Evolutionary conservation across 163 green algal species (phyloP).

Genomic region (Scenedesmus sp.): DNA sequence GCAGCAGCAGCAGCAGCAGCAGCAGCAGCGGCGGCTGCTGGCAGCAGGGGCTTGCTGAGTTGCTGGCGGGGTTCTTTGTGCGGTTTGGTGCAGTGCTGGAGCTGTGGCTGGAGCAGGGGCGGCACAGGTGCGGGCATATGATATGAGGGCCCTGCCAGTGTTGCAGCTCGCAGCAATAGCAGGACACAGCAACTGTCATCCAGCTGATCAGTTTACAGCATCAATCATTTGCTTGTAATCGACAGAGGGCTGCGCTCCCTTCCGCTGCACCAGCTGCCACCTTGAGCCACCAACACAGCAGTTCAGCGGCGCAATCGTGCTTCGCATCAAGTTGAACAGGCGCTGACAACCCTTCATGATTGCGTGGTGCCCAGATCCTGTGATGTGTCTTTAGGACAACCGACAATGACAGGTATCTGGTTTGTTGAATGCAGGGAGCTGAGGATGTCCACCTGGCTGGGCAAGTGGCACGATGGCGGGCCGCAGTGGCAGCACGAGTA

Average conservation of each 20-base stretch:
- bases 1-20: background rate
- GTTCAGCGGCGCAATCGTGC: too few species aligned
- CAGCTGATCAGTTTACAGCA: background rate
- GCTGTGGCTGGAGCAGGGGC: background rate
- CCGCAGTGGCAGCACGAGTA: constrained; percentile 51
- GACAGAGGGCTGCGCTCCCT: background rate
- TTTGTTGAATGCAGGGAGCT: constrained; percentile 23
- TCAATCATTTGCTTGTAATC: background rate
- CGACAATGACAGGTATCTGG: background rate
- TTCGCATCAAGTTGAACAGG: background rate
- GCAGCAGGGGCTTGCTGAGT: background rate
- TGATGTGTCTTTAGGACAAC: background rate
- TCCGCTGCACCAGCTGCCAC: background rate
- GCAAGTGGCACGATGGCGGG: constrained; percentile 3
- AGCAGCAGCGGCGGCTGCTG: background rate
- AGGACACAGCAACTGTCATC: background rate
- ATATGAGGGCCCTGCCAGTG: too few species aligned
- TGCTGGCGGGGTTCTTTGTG: constrained; percentile 47
- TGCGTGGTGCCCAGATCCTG: background rate
- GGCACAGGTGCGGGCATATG: background rate
- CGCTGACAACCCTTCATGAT: background rate
- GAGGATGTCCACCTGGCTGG: constrained; percentile 47
- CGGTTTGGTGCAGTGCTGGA: background rate
- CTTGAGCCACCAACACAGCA: background rate
- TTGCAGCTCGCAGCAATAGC: background rate